Percentiles rank a stretch among this genome's conserved stretches.
phyloP scores from a whole-genome alignment of 2,329 filamentous ascomycete species.

The Hymenoscyphus salicellus region DNA sequence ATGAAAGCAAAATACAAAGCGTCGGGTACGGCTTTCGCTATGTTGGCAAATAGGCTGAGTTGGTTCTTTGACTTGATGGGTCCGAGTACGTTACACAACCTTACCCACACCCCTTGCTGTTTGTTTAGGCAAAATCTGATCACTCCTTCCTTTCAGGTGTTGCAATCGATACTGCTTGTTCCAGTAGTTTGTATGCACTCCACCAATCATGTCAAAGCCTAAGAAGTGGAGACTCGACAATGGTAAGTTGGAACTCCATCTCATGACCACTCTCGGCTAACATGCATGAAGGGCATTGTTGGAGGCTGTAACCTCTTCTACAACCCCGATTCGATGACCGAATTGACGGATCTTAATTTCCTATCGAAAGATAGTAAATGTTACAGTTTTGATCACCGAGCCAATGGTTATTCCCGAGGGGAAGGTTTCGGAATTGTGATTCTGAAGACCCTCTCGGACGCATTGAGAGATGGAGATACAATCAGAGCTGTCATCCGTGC shows the following conservation, averaged over 20 bases:
- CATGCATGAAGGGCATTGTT: slow-evolving; percentile 50
- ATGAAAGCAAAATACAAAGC: slow-evolving; percentile 11
- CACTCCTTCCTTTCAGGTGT: slow-evolving; percentile 35
- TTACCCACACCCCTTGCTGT: neutral
- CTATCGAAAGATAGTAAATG: slow-evolving; percentile 39
- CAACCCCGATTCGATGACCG: slow-evolving; percentile 48
- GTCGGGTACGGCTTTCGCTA: slow-evolving; percentile 35
- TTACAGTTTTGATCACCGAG: slow-evolving; percentile 54
- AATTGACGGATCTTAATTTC: slow-evolving; percentile 28
- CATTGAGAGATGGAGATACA: slow-evolving; percentile 56
- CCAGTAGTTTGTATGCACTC: slow-evolving; percentile 51
- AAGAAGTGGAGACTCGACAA: slow-evolving; percentile 34
- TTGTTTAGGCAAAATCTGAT: neutral
- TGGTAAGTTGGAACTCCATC: slow-evolving; percentile 30
- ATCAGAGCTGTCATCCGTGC: slow-evolving; percentile 42
- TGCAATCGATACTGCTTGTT: slow-evolving; percentile 56
- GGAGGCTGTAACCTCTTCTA: slow-evolving; percentile 46
- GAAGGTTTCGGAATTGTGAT: slow-evolving; percentile 60
- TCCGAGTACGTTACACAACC: slow-evolving; percentile 37
- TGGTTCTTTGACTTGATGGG: slow-evolving; percentile 51
- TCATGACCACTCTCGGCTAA: neutral
- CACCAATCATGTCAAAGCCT: slow-evolving; percentile 53
- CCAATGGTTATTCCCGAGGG: slow-evolving; percentile 61
- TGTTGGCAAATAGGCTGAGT: slow-evolving; percentile 53
- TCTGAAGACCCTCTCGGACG: slow-evolving; percentile 57